Evolutionary conservation across 2,329 filamentous ascomycete genomes (phyloP).

Genomic region (Phaeosphaeria sp.): DNA sequence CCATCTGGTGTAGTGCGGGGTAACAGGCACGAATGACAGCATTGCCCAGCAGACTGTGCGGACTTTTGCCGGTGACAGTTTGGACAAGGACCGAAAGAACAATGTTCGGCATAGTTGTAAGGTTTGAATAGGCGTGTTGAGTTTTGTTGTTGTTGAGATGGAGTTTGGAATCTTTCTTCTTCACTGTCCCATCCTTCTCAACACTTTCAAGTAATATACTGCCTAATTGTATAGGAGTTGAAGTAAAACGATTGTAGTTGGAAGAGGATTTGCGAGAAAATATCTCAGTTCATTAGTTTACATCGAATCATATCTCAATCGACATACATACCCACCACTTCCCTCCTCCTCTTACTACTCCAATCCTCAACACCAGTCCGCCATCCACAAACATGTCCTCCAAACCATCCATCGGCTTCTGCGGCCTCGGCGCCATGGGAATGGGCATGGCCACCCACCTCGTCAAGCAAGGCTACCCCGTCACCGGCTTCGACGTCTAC

Average conservation of each 20-base stretch:
- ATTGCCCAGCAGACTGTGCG: neutral
- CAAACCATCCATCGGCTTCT: constrained; percentile 67
- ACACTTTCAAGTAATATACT: neutral
- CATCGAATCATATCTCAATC: neutral
- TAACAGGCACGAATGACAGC: constrained; percentile 21
- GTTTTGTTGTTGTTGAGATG: no score
- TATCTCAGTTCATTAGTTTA: neutral
- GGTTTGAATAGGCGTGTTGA: no score
- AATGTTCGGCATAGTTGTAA: neutral
- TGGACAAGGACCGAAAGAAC: constrained; percentile 10
- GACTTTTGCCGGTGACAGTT: constrained; percentile 23
- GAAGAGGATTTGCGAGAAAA: no score
- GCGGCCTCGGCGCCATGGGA: constrained; percentile 82
- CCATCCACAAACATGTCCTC: constrained; percentile 27
- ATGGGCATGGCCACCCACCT: constrained; percentile 82
- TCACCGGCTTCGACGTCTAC: constrained; percentile 77
- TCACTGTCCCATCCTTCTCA: neutral
- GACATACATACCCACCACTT: neutral
- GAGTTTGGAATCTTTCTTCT: no score
- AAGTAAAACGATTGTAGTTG: neutral
- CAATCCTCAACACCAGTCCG: neutral
- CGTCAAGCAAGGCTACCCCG: constrained; percentile 69
- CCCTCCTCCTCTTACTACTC: neutral
- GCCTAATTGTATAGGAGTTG: neutral
- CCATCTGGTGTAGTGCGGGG: constrained; percentile 27